Base-by-base conservation (phyloP, 2,329 filamentous ascomycete species). In the Botrytis medusae region DNA sequence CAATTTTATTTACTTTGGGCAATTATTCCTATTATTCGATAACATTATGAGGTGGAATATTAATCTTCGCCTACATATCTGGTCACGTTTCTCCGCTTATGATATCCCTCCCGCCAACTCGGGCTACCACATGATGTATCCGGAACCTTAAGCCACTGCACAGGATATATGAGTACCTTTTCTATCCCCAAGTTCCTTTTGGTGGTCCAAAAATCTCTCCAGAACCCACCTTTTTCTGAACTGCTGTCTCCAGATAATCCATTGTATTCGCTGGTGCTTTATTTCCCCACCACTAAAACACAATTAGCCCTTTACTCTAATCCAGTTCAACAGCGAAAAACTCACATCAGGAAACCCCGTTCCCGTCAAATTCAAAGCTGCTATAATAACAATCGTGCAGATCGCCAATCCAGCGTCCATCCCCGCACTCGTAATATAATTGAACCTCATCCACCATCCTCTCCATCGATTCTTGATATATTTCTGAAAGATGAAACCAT, bases 401-500 rank as follows among this genome's bases (percentile, higher is more conserved):
- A 93, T 81, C 12, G 90, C 88, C 14, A 93, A 84, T 18, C 91
- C 92, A 69, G 88, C 88, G 81, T 93, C 92, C 40, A 94, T 83
- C 0, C 89, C 92, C 0, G 91, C 91, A 29, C 91, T 92, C 0
- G 90, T 88, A 79, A 93, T 86, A 80, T 93, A 94, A 83, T 94
- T 93, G 84, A 92, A 94, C 81, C 90, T 88, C 82, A 91, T 84
- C 92, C 92, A 94, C 92, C 92, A 94, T 51, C 89, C 91, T 10
- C 86, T 87, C 82, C 87, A 91, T 75, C 87, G 86, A 73, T 89
- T 86, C 79, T 88, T 88, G 79, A 93, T 87, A 77, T 85, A 89
- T 78, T 87, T 91, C 82, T 93, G 92, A 84, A 93, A 93, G 51
- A 90, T 76, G 71, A 88, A 86, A 14, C 92, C 92, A 14, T 92